A percentile compares a stretch with the other conserved stretches of the same genome.
phyloP scores from a whole-genome alignment of 768 basidiomycete genomes.

The Amanita brunnescens region DNA sequence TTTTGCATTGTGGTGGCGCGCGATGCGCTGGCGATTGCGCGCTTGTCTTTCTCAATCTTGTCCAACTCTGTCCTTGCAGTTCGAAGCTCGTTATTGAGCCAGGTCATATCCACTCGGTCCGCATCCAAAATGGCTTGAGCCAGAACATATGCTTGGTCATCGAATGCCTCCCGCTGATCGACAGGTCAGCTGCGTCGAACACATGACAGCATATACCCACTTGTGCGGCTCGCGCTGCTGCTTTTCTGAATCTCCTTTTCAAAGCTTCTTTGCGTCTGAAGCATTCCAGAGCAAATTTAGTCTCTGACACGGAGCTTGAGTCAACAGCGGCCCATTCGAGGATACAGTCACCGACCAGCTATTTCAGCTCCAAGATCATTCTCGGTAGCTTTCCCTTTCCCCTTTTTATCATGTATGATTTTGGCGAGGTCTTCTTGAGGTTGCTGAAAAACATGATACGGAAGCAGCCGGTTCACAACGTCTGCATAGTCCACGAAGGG shows the following conservation, averaged over 20 bases:
- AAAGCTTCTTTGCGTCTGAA: slow-evolving; percentile 48
- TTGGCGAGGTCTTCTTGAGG: slow-evolving; percentile 53
- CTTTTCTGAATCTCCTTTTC: slow-evolving; percentile 47
- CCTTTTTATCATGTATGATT: slow-evolving; percentile 33
- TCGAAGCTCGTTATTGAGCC: slow-evolving; percentile 51
- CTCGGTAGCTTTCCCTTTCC: slow-evolving; percentile 50
- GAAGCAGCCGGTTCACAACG: slow-evolving; percentile 61
- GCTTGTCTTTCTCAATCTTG: slow-evolving; percentile 61
- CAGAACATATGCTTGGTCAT: slow-evolving; percentile 55
- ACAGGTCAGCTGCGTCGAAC: not conserved
- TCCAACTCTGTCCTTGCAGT: slow-evolving; percentile 58
- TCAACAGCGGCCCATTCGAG: slow-evolving; percentile 7
- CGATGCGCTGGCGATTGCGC: slow-evolving; percentile 33
- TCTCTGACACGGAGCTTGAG: slow-evolving; percentile 35
- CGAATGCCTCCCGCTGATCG: slow-evolving; percentile 48
- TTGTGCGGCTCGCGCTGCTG: slow-evolving; percentile 46
- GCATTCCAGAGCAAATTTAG: slow-evolving; percentile 61
- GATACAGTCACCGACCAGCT: slow-evolving; percentile 29
- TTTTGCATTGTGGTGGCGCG: slow-evolving; percentile 31
- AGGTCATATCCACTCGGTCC: slow-evolving; percentile 54
- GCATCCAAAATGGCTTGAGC: slow-evolving; percentile 56
- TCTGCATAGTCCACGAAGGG: slow-evolving; percentile 59
- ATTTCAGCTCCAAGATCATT: slow-evolving; percentile 39
- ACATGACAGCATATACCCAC: slow-evolving; percentile 26
- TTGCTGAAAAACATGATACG: slow-evolving; percentile 75